Base-by-base conservation (phyloP, 192 early-diverging fungal species). In the Backusella parvicylindrica region DNA sequence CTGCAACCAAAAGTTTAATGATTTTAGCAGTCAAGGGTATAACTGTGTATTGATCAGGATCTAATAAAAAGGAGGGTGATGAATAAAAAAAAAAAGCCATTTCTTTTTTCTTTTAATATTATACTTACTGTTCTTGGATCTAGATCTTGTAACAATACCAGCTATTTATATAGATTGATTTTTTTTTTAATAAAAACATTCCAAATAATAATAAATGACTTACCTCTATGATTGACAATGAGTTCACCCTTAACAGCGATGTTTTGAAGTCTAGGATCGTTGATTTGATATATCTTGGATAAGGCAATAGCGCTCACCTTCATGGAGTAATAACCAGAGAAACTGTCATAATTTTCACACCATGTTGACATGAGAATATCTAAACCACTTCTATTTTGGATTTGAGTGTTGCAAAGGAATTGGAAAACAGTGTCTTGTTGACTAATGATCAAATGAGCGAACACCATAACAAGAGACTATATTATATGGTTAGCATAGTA, bases 1-100 rank as follows among this genome's bases (percentile, higher is more conserved):
- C 96, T n/a, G 85, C 86, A 18, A 96, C 66, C 18, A 98, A 81
- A 6, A 98, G 84, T 81, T 94, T 95, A 67, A 97, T 79, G 13
- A 95, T 95, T 83, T 97, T 98, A 74, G 87, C 89, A 7, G 91
- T 82, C 36, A 95, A 91, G 21, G 94, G 91, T 23, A 96, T 87
- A 30, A 83, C 82, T 3, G 90, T 91, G 81, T 89, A 96, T 64
- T 94, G 89, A 37, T 95, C 93, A 26, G 95, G 92, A 37, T 85
- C 91, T 92, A 81, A 68, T 21, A 47, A 70, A 35, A 6, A 40
- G 53, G 31, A 21, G 31, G 74, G 56, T 71, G 12, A 63, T 47
- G 3, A 47, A 47, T n/a, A 47, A 47, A 47, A 47, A 47, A 6
- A 47, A 47, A 47, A 47, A 47, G 1, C 43, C 1, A 0, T 18